These are phyloP conservation scores for Penicillium brasilianum DNA, from an alignment of 2,329 filamentous ascomycete species.

Conservation along the genomic window DNA sequence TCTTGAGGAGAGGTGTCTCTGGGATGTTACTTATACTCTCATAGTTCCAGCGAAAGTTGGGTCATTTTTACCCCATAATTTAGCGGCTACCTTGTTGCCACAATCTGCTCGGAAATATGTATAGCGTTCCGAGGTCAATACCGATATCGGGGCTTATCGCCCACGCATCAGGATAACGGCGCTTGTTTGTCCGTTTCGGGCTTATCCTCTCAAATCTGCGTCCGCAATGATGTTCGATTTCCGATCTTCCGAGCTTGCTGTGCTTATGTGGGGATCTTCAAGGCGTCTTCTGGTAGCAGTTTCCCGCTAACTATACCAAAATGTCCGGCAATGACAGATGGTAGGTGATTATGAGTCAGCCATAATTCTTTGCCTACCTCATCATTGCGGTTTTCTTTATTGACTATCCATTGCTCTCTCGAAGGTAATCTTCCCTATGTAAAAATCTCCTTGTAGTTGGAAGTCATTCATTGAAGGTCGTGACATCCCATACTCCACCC, in stretches of 20 bases:
- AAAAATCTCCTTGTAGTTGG: not conserved
- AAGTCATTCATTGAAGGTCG: not conserved
- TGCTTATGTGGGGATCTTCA: not conserved
- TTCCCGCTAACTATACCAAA: not conserved
- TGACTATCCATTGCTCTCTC: too few species aligned
- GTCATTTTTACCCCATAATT: not conserved
- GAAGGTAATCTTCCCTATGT: too few species aligned
- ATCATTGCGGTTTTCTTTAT: too few species aligned
- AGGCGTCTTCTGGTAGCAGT: not conserved
- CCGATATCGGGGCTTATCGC: constrained; percentile 3
- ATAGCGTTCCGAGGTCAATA: not conserved
- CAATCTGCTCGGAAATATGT: not conserved
- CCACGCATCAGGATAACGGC: not conserved
- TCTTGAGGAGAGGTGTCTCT: not conserved
- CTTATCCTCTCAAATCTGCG: not conserved
- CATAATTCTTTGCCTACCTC: too few species aligned
- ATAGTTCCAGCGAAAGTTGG: not conserved
- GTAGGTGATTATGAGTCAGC: too few species aligned
- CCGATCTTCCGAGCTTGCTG: not conserved
- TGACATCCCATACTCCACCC: not conserved
- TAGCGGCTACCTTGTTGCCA: not conserved
- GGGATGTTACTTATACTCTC: not conserved
- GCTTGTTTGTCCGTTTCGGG: not conserved
- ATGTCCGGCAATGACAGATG: not conserved
- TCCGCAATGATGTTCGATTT: not conserved